A percentile compares a stretch with the other conserved stretches of the same genome.
Evolutionary conservation across 2,329 filamentous ascomycete genomes (phyloP).

Genomic region (Penicillium crustosum): DNA sequence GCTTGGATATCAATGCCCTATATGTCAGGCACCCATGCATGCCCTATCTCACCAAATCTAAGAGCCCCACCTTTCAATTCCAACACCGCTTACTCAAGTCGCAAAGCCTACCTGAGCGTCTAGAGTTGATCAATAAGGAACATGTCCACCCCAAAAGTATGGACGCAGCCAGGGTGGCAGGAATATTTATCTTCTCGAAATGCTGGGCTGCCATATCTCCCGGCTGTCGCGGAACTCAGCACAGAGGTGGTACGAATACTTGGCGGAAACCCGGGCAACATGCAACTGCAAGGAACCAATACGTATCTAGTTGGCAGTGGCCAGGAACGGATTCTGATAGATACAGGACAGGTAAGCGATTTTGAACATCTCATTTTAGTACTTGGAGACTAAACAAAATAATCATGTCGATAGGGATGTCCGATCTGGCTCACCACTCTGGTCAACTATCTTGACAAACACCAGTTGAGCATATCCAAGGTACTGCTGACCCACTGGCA

Average conservation of each 20-base stretch:
- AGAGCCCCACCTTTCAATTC: background rate
- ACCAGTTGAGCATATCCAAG: conserved; percentile 7
- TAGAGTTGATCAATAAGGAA: background rate
- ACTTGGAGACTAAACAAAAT: background rate
- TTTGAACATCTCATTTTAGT: background rate
- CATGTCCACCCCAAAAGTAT: conserved; percentile 1
- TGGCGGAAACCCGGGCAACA: conserved; percentile 46
- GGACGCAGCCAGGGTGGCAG: conserved; percentile 6
- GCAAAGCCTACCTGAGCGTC: background rate
- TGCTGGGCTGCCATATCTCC: conserved; percentile 34
- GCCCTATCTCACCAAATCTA: background rate
- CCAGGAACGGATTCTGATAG: conserved; percentile 32
- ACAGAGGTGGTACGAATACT: conserved; percentile 43
- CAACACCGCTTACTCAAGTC: background rate
- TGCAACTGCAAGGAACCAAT: conserved; percentile 41
- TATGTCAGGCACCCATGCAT: background rate
- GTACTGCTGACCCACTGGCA: conserved; percentile 12
- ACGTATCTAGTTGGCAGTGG: conserved; percentile 42
- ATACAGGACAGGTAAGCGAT: conserved; percentile 27
- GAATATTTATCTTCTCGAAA: conserved; percentile 8
- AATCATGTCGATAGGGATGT: background rate
- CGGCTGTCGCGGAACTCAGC: conserved; percentile 41
- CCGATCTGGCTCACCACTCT: conserved; percentile 9
- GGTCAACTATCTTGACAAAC: conserved; percentile 1
- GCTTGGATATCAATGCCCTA: background rate